Conservation (phyloP, 805 yeast genomes). For the Wickerhamiella kazuoi region DNA sequence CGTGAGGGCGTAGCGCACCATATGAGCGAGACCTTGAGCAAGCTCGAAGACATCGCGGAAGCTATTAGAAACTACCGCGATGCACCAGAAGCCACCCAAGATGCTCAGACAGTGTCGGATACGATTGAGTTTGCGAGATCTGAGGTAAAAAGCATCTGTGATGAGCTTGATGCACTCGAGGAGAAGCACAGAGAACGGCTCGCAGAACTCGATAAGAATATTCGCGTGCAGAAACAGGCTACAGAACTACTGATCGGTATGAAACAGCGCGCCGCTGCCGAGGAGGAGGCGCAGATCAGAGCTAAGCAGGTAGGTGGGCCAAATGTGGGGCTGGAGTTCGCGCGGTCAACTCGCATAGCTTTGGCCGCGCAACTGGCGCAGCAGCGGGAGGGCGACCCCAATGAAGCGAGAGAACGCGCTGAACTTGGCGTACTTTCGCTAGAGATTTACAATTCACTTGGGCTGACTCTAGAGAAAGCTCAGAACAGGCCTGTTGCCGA, state of each 20-base stretch:
- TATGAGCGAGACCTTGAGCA: background rate
- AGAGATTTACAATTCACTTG: background rate
- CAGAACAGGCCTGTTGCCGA: background rate
- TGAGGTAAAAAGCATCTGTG: background rate
- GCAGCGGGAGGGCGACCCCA: background rate
- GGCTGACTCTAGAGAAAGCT: slow-evolving; percentile 1
- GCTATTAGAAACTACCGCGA: background rate
- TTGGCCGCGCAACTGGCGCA: background rate
- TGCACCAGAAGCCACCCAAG: background rate
- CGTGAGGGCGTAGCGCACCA: too few species aligned
- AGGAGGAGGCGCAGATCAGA: background rate
- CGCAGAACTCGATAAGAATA: background rate
- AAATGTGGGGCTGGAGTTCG: background rate
- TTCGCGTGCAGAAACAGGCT: background rate
- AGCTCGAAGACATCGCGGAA: background rate
- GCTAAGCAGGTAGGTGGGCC: background rate
- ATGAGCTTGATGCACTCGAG: background rate
- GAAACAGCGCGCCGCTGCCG: background rate
- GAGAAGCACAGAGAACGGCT: background rate
- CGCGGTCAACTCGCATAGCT: background rate
- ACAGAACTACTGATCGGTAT: background rate
- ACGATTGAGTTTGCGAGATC: background rate
- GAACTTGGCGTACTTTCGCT: background rate
- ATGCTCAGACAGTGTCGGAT: background rate
- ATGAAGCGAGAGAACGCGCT: background rate